A percentile compares a stretch with the other conserved stretches of the same genome.
These are phyloP conservation scores for Coemansia reversa DNA, from an alignment of 192 early-diverging fungal genomes.

Conservation along the genomic window DNA sequence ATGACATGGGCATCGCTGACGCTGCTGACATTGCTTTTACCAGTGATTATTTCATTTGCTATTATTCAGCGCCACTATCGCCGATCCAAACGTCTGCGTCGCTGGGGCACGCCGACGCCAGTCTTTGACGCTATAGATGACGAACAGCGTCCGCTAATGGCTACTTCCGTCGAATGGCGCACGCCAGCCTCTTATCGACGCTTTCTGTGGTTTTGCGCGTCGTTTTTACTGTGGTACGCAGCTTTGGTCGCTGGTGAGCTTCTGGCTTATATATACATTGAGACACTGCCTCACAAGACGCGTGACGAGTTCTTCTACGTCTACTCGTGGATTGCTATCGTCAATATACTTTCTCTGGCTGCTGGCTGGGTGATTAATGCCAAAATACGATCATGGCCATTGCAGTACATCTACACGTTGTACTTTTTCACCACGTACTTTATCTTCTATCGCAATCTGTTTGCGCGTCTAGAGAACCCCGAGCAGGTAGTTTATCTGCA, in stretches of 20 bases:
- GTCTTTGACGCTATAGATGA: conserved; percentile 15
- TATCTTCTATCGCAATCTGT: conserved; percentile 77
- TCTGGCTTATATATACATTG: conserved; percentile 64
- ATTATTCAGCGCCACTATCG: conserved; percentile 54
- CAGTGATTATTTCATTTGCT: conserved; percentile 63
- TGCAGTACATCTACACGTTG: conserved; percentile 68
- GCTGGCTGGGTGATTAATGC: conserved; percentile 67
- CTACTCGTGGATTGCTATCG: conserved; percentile 69
- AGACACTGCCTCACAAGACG: conserved; percentile 58
- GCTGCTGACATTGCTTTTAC: conserved; percentile 71
- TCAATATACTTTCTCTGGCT: conserved; percentile 65
- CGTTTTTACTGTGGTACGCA: conserved; percentile 65
- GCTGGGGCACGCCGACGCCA: not conserved
- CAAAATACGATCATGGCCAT: conserved; percentile 64
- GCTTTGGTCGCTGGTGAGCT: conserved; percentile 69
- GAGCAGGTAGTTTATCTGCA: conserved; percentile 69
- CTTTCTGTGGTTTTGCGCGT: conserved; percentile 75
- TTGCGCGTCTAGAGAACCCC: conserved; percentile 66
- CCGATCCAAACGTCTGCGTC: conserved; percentile 37
- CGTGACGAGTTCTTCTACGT: conserved; percentile 68
- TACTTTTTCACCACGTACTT: conserved; percentile 83
- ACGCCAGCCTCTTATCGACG: conserved; percentile 70
- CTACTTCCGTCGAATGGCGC: conserved; percentile 56
- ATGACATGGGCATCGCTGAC: conserved; percentile 71
- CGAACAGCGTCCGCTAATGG: conserved; percentile 59